Base-by-base conservation (phyloP, 2,329 filamentous ascomycete genomes). In the Penicillium sp. region DNA sequence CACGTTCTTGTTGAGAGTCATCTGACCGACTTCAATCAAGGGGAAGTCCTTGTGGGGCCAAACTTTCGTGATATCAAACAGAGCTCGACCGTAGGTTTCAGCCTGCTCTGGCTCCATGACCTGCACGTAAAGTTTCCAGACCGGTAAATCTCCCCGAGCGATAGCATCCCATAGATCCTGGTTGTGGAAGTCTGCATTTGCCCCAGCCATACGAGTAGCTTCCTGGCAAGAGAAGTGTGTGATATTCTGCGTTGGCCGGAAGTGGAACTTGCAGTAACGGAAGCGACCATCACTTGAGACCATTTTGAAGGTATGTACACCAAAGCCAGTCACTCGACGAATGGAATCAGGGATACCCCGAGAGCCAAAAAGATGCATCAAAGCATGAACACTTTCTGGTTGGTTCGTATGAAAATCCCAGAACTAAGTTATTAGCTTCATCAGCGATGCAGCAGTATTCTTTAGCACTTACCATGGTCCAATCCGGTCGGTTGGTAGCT, bases 91-190 rank as follows among this genome's bases (percentile, higher is more conserved):
- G 53, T 77, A 77, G 0, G 60, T 75, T 47, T 79, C 77, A 2
- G 80, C 80, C 40, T 82, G 72, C 51, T 78, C 70, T 0, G 80
- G 78, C 6, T 75, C 72, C 74, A 85, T 83, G 36, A 81, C 74
- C 66, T 85, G 81, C 1, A 84, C 65, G 57, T 77, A 79, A 7
- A 82, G 66, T 7, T 76, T 79, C 82, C 82, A 88, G 16, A 72
- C 78, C 0, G 84, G 84, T 55, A 77, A 78, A 0, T 87, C 77
- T 14, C 82, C 82, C 14, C 75, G 76, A 47, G 80, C 66, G 43
- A 88, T 87, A 2, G 83, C 74, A 47, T 85, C 78, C 61, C 80
- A 85, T 6, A 88, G 75, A 61, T 88, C 85, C 59, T 82, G 77
- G 2, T 78, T 82, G 59, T 82, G 73, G 62, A 75, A 81, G 62